These are phyloP conservation scores for Fistulina hepatica DNA, from an alignment of 1,284 basidiomycete genomes.

Conservation along the genomic window DNA sequence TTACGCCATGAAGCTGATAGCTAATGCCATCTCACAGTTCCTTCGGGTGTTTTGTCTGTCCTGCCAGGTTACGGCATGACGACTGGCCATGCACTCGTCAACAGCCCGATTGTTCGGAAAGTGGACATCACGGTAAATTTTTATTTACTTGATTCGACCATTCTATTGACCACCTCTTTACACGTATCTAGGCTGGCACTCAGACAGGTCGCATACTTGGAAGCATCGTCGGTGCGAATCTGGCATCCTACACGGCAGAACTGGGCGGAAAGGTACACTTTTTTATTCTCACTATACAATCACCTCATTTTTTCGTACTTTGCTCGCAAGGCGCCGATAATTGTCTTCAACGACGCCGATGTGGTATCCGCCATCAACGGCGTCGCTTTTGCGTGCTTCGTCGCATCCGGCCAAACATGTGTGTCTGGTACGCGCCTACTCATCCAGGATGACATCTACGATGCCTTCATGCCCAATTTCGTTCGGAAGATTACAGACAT, in stretches of 20 bases:
- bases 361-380: slow-evolving; percentile 63
- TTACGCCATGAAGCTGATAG: background rate
- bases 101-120: slow-evolving; percentile 57
- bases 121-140: slow-evolving; percentile 67
- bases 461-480: slow-evolving; percentile 52
- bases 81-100: slow-evolving; percentile 54
- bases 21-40: slow-evolving; percentile 35
- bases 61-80: slow-evolving; percentile 58
- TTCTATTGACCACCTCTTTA: background rate
- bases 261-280: slow-evolving; percentile 62
- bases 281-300: background rate
- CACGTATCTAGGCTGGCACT: slow-evolving; percentile 56
- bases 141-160: background rate
- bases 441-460: slow-evolving; percentile 57
- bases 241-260: slow-evolving; percentile 69
- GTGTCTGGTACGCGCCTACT: slow-evolving; percentile 70
- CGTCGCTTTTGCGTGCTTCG: slow-evolving; percentile 69
- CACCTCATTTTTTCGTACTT: slow-evolving; percentile 1
- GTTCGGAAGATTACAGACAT: slow-evolving; percentile 54
- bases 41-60: slow-evolving; percentile 61
- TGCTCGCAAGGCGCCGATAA: slow-evolving; percentile 50
- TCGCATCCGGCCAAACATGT: slow-evolving; percentile 80
- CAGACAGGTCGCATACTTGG: slow-evolving; percentile 62
- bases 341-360: slow-evolving; percentile 70
- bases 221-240: slow-evolving; percentile 56